These are phyloP conservation scores for Diaporthe helianthi DNA, from an alignment of 2,329 filamentous ascomycete genomes.

Conservation along the genomic window DNA sequence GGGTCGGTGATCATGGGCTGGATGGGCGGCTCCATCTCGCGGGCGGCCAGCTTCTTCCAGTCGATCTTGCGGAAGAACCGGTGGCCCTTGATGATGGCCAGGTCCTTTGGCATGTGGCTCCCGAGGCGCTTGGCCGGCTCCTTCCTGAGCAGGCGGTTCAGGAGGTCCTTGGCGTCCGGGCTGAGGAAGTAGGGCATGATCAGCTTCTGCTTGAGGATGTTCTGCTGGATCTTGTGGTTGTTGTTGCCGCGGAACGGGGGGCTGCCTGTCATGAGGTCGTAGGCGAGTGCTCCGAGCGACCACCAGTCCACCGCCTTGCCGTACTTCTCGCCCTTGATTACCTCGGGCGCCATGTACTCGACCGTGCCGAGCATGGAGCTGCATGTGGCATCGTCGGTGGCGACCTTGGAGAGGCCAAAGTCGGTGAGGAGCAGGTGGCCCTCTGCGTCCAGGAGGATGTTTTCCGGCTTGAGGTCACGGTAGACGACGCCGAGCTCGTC, in stretches of 20 bases:
- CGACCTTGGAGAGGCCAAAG: conserved; percentile 95
- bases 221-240: conserved; percentile 93
- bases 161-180: conserved; percentile 90
- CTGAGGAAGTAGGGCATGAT: conserved; percentile 88
- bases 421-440: conserved; percentile 95
- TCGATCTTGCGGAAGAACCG: conserved; percentile 97
- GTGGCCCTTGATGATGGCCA: conserved; percentile 86
- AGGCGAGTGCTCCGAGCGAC: conserved; percentile 93
- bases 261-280: conserved; percentile 89
- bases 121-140: conserved; percentile 91
- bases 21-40: conserved; percentile 88
- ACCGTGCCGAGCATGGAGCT: conserved; percentile 93
- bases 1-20: conserved; percentile 94
- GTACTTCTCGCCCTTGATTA: conserved; percentile 86
- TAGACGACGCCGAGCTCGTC: conserved; percentile 93
- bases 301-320: conserved; percentile 98
- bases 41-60: conserved; percentile 84
- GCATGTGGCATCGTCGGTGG: conserved; percentile 75
- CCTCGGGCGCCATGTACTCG: conserved; percentile 99
- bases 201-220: conserved; percentile 93
- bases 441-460: conserved; percentile 89
- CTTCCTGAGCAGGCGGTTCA: conserved; percentile 88
- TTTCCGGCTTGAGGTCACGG: conserved; percentile 96
- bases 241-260: conserved; percentile 92
- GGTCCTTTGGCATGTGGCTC: conserved; percentile 85